These are phyloP conservation scores for Umbilicus rupestris DNA, from an alignment of 164 flowering plant genomes.

Conservation along the genomic window DNA sequence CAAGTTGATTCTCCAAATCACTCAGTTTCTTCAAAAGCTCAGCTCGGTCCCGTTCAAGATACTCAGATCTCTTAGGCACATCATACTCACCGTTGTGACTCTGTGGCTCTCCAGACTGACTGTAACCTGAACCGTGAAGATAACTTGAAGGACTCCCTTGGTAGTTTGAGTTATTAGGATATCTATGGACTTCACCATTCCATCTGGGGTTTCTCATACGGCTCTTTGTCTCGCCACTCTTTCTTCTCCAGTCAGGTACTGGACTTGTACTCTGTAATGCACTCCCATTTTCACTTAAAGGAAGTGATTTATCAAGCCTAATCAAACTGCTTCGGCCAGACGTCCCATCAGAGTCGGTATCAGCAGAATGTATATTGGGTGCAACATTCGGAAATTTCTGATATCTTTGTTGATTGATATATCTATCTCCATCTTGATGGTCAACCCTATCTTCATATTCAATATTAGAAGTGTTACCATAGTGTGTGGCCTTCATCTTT, in stretches of 20 bases:
- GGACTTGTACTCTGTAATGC: neutral
- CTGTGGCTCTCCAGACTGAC: conserved; percentile 23
- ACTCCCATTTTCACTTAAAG: neutral
- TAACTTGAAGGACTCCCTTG: conserved; percentile 37
- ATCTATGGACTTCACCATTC: conserved; percentile 1
- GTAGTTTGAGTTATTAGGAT: neutral
- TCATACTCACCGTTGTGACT: neutral
- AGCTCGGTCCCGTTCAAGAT: conserved; percentile 51
- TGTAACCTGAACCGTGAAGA: conserved; percentile 15
- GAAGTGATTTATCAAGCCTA: neutral
- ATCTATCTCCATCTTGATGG: neutral
- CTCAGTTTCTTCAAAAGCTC: conserved; percentile 65
- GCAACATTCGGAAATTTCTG: neutral
- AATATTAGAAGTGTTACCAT: neutral
- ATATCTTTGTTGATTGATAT: neutral
- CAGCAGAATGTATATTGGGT: neutral
- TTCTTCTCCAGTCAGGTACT: conserved; percentile 1
- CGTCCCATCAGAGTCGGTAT: neutral
- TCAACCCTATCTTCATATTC: neutral
- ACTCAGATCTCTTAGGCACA: conserved; percentile 19
- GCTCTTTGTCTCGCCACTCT: neutral
- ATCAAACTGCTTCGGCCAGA: neutral
- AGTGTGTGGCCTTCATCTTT: neutral
- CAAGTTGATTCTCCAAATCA: conserved; percentile 61
- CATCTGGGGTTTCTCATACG: neutral